Conservation (phyloP, 225 moss, liverwort and hornwort genomes). For the Thuidium tamariscinum region DNA sequence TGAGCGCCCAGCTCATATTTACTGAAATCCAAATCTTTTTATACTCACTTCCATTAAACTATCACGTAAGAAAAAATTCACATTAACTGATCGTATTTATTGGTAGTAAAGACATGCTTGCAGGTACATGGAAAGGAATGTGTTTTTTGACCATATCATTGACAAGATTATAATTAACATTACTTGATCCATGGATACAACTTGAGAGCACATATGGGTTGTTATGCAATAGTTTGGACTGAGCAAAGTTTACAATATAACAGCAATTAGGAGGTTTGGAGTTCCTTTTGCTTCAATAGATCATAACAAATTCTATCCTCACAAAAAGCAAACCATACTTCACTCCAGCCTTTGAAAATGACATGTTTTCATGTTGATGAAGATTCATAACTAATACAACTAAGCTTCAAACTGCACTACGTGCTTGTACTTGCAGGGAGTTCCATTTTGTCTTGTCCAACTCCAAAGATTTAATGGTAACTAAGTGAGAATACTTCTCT, state of each 20-base stretch:
- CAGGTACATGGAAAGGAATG: too few relatives aligned
- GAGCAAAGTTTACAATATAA: background rate
- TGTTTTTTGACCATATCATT: too few relatives aligned
- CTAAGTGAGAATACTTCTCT: too few relatives aligned
- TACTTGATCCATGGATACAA: background rate
- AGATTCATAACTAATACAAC: background rate
- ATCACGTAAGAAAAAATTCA: too few relatives aligned
- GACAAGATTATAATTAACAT: too few relatives aligned
- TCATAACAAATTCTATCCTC: too few relatives aligned
- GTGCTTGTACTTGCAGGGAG: background rate
- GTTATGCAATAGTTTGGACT: background rate
- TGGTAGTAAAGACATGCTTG: too few relatives aligned
- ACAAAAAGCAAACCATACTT: background rate
- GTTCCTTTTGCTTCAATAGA: background rate
- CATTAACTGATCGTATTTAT: too few relatives aligned
- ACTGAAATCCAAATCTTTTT: too few relatives aligned
- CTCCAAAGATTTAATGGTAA: background rate
- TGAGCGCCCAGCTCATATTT: too few relatives aligned
- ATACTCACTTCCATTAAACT: too few relatives aligned
- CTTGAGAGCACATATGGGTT: background rate
- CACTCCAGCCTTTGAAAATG: too few relatives aligned
- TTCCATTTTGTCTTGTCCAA: background rate
- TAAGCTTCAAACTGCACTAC: background rate
- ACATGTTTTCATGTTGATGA: background rate
- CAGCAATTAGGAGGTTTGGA: background rate